Percentiles rank a stretch among this genome's conserved stretches.
Conservation (phyloP, 1,284 basidiomycete species). For the Ustilago sp. region DNA sequence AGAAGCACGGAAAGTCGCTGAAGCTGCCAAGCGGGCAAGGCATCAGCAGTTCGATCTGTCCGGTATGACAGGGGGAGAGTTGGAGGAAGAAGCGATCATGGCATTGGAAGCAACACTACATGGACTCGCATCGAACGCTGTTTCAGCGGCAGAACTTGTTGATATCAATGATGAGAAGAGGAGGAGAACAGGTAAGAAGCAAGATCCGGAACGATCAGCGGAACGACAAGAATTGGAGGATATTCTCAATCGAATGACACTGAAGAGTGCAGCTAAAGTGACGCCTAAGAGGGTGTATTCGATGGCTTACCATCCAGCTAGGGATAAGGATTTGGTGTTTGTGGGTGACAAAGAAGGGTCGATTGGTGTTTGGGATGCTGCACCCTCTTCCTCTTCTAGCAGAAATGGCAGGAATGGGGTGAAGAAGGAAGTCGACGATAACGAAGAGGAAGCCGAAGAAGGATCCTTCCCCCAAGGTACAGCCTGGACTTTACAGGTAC, state of each 20-base stretch:
- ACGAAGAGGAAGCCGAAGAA: conserved; percentile 36
- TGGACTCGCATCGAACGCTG: conserved; percentile 21
- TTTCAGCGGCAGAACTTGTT: conserved; percentile 33
- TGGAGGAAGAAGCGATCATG: conserved; percentile 39
- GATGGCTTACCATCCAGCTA: conserved; percentile 62
- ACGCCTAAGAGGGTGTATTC: conserved; percentile 59
- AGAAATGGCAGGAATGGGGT: conserved; percentile 5
- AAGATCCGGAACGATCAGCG: conserved; percentile 5
- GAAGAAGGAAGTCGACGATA: conserved; percentile 31
- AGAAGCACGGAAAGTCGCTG: conserved; percentile 39
- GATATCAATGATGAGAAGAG: conserved; percentile 41
- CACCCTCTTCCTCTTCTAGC: conserved; percentile 10
- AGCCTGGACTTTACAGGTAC: conserved; percentile 59
- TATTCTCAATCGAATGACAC: conserved; percentile 58
- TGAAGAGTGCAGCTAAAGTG: conserved; percentile 57
- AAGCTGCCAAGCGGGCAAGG: conserved; percentile 52
- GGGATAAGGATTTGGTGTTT: conserved; percentile 64
- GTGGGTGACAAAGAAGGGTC: conserved; percentile 65
- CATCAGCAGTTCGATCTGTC: conserved; percentile 56
- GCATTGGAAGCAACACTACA: conserved; percentile 38
- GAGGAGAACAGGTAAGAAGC: conserved; percentile 4
- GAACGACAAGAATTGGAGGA: conserved; percentile 46
- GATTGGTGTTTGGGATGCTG: conserved; percentile 66
- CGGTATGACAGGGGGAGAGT: conserved; percentile 42
- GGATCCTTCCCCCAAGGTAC: conserved; percentile 36